These are phyloP conservation scores for Heliosperma pusillum DNA, from an alignment of 148 eudicot genomes.

Conservation along the genomic window DNA sequence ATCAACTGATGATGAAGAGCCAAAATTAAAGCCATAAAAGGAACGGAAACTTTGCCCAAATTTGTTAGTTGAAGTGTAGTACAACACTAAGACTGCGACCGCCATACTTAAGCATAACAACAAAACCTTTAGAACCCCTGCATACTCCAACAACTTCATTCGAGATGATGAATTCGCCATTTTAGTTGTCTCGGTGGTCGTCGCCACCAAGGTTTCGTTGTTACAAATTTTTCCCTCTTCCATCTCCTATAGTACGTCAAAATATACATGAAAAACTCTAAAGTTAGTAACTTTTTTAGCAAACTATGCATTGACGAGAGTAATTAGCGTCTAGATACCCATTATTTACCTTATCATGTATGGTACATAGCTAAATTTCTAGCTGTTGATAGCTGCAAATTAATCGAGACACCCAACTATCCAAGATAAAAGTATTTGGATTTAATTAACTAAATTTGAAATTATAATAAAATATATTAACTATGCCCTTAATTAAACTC, in stretches of 20 bases:
- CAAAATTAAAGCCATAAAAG: background rate
- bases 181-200: background rate
- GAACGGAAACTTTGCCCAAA: constrained; percentile 12
- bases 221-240: constrained; percentile 1
- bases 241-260: constrained; percentile 1
- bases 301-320: background rate
- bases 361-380: background rate
- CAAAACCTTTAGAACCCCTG: constrained; percentile 5
- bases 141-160: background rate
- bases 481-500: no score
- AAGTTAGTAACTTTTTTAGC: background rate
- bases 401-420: constrained; percentile 1
- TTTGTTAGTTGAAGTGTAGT: constrained; percentile 10
- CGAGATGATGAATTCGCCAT: background rate
- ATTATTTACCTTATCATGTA: background rate
- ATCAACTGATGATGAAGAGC: background rate
- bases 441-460: no score
- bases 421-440: no score
- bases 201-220: background rate
- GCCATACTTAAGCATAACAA: background rate
- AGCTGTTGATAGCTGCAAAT: background rate
- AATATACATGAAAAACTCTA: background rate
- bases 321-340: no score
- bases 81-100: constrained; percentile 2
- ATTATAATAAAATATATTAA: no score